Percentiles rank a stretch among this genome's conserved stretches.
Conservation (phyloP, 2,329 filamentous ascomycete genomes). For the Nothophaeocryptopus gaeumannii region DNA sequence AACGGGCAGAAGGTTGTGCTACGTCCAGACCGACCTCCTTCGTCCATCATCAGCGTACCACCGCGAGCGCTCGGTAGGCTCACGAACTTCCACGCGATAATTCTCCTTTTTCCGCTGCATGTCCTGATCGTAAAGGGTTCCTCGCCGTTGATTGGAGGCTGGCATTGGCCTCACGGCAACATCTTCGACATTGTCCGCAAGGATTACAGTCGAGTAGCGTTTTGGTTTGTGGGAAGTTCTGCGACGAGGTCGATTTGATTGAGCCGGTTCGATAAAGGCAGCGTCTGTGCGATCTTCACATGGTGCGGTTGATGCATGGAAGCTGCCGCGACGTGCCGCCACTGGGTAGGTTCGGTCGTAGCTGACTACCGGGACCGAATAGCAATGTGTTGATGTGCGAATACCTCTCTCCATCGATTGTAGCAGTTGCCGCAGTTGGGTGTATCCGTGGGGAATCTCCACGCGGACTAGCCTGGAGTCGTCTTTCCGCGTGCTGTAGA, state of each 20-base stretch:
- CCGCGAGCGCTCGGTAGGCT: slow-evolving; percentile 5
- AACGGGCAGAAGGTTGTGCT: too few species aligned
- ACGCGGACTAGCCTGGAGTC: slow-evolving; percentile 45
- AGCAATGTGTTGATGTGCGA: slow-evolving; percentile 29
- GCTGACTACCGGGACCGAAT: slow-evolving; percentile 38
- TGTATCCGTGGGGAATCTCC: slow-evolving; percentile 44
- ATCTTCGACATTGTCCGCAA: slow-evolving; percentile 13
- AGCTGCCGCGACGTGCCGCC: slow-evolving; percentile 33
- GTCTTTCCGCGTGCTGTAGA: slow-evolving; percentile 31
- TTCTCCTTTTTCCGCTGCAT: slow-evolving; percentile 15
- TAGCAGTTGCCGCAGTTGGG: slow-evolving; percentile 40
- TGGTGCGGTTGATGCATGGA: too few species aligned
- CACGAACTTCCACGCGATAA: slow-evolving; percentile 21
- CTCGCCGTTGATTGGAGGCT: slow-evolving; percentile 8
- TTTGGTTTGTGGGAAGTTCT: slow-evolving; percentile 11
- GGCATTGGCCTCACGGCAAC: slow-evolving; percentile 6
- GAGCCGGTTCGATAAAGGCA: slow-evolving; percentile 8
- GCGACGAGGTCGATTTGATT: slow-evolving; percentile 7
- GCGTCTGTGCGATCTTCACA: too few species aligned
- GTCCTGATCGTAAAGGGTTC: slow-evolving; percentile 18
- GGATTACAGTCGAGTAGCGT: slow-evolving; percentile 21
- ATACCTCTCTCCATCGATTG: slow-evolving; percentile 43
- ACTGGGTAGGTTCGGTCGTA: slow-evolving; percentile 45
- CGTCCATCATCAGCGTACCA: too few species aligned
- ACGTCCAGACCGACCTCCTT: too few species aligned